Base-by-base conservation (phyloP, 805 yeast species). In the Schwanniomyces polymorphus region DNA sequence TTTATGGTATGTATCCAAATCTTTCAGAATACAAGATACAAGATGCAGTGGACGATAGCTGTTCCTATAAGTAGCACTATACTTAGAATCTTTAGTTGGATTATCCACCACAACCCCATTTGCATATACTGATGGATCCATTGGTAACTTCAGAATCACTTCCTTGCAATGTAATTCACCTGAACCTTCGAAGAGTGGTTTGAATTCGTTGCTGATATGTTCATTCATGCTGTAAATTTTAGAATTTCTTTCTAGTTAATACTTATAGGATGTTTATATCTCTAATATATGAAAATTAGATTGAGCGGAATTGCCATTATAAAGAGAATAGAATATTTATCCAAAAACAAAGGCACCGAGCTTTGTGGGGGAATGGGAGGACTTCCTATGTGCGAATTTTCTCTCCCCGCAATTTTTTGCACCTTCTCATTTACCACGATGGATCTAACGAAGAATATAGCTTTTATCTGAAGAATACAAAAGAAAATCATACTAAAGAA, bases 1-100 rank as follows among this genome's bases (percentile, higher is more conserved):
- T 14, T 51, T 54, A 18, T 51, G 51, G 40, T 56, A 56, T 10
- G 68, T 63, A 42, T 59, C 51, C 39, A 65, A 49, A 11, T 47
- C 55, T 2, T 64, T 60, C 31, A 54, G 56, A 39, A 62, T 34
- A 7, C 35, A 29, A 5, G 45, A 43, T 11, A 59, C 44, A 18
- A 60, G 40, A 7, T 41, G 26, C 11, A 38, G 40, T 2, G 58
- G 54, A 51, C 41, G 33, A 2, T 38, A 48, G 23, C 44, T 44
- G 44, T 54, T 51, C 46, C 89, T 66, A 58, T 74, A 85, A 7
- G 79, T 60, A 1, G 79, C 41, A n/a, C 41, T 26, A 26, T 10
- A 11, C 7, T 18, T 21, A 3, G 27, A 9, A 21, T 37, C 39
- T n/a, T 16, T 16, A 4, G n/a, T 12, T 3, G 2, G 2, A 7